Evolutionary conservation across 1,284 basidiomycete genomes (phyloP).

Genomic region (Ganoderma sp.): DNA sequence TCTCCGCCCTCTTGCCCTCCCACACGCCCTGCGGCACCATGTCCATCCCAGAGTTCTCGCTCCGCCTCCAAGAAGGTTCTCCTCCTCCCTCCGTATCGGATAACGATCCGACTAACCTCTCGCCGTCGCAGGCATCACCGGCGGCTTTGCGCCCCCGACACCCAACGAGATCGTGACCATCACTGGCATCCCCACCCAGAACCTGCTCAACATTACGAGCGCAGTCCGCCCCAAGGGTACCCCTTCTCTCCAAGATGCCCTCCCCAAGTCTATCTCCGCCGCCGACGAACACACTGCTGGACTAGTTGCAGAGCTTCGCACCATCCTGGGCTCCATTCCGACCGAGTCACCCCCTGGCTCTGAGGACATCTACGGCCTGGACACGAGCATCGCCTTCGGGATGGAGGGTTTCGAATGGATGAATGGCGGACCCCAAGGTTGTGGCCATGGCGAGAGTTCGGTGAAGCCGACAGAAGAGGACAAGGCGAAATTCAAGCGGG

Average conservation of each 20-base stretch:
- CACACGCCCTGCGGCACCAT: slow-evolving; percentile 24
- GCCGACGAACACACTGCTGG: slow-evolving; percentile 43
- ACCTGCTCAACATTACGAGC: slow-evolving; percentile 52
- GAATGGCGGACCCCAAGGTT: slow-evolving; percentile 67
- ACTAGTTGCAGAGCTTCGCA: slow-evolving; percentile 60
- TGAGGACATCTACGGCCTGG: slow-evolving; percentile 71
- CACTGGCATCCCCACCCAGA: slow-evolving; percentile 45
- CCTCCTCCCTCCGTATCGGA: slow-evolving; percentile 6
- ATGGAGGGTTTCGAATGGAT: slow-evolving; percentile 63
- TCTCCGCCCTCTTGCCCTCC: slow-evolving; percentile 2
- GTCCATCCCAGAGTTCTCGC: slow-evolving; percentile 43
- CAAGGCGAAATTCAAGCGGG: slow-evolving; percentile 67
- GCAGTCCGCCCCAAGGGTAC: slow-evolving; percentile 56
- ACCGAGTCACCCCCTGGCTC: slow-evolving; percentile 64
- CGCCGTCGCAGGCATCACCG: slow-evolving; percentile 62
- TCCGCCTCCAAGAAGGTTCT: slow-evolving; percentile 45
- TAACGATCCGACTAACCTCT: slow-evolving; percentile 13
- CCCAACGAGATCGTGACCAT: slow-evolving; percentile 62
- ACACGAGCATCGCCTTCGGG: slow-evolving; percentile 69
- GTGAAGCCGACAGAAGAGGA: slow-evolving; percentile 62
- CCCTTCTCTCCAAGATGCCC: slow-evolving; percentile 48
- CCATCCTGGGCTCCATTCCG: slow-evolving; percentile 62
- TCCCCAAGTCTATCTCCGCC: slow-evolving; percentile 51
- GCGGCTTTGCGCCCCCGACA: slow-evolving; percentile 74
- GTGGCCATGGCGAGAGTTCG: slow-evolving; percentile 54